phyloP scores from a whole-genome alignment of 2,329 filamentous ascomycete species.

The Parastagonospora nodorum region DNA sequence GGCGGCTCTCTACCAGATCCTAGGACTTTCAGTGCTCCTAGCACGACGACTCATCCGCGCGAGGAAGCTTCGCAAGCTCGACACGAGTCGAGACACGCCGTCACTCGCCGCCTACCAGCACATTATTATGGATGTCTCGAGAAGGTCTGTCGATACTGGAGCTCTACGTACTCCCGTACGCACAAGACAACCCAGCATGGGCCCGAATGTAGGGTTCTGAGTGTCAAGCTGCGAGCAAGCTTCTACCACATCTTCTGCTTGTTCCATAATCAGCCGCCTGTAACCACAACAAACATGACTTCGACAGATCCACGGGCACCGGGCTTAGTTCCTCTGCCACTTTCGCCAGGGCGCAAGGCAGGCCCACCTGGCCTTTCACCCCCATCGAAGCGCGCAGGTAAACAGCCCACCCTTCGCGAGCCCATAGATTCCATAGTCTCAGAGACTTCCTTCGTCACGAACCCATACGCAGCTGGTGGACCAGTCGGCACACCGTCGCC shows the following conservation, averaged over 20 bases:
- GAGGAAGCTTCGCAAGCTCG: conserved; percentile 80
- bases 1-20: conserved; percentile 86
- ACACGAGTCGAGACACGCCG: conserved; percentile 76
- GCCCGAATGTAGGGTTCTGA: conserved; percentile 82
- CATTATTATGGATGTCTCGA: conserved; percentile 94
- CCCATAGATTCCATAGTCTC: conserved; percentile 56
- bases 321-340: conserved; percentile 28
- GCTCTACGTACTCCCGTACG: conserved; percentile 76
- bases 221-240: conserved; percentile 88
- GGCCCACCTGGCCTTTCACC: conserved; percentile 35
- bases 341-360: conserved; percentile 28
- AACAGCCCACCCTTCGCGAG: conserved; percentile 52
- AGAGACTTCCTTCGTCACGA: conserved; percentile 57
- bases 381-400: conserved; percentile 39
- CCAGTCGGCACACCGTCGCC: conserved; percentile 50
- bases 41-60: conserved; percentile 82
- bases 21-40: conserved; percentile 87
- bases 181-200: conserved; percentile 73
- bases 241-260: conserved; percentile 97
- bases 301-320: conserved; percentile 34
- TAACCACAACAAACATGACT: conserved; percentile 52
- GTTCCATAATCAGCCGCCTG: conserved; percentile 87
- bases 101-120: conserved; percentile 84
- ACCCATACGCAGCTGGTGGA: conserved; percentile 50
- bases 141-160: conserved; percentile 90